These are phyloP conservation scores for Ampelocalamus luodianensis DNA, from an alignment of 176 grass and related monocot genomes.

Conservation along the genomic window DNA sequence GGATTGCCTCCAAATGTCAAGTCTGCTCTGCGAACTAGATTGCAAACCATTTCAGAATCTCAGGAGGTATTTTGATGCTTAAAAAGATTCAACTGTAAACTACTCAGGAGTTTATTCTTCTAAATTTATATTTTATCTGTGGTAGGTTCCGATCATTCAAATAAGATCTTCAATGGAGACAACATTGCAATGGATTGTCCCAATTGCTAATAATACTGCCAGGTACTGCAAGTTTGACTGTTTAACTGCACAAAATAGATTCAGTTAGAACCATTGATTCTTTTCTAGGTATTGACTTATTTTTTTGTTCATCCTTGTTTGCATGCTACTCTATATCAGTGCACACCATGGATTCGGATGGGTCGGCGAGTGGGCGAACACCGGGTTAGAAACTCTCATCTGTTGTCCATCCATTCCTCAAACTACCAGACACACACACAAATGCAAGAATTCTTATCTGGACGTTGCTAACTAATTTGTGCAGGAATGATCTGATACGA, in stretches of 20 bases:
- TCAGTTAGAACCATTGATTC: not conserved
- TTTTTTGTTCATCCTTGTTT: not conserved
- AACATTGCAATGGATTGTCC: constrained; percentile 79
- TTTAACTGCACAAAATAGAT: not conserved
- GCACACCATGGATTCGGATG: constrained; percentile 70
- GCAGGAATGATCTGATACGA: constrained; percentile 53
- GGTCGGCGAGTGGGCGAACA: constrained; percentile 69
- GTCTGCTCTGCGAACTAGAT: constrained; percentile 58
- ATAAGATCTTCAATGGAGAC: constrained; percentile 78
- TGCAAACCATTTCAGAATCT: constrained; percentile 45
- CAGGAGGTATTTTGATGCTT: constrained; percentile 60
- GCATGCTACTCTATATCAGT: constrained; percentile 37
- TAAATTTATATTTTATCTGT: not conserved
- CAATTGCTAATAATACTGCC: constrained; percentile 73
- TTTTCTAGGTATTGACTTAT: not conserved
- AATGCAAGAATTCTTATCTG: not conserved
- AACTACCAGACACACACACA: not conserved
- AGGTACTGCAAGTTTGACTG: constrained; percentile 42
- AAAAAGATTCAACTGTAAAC: not conserved
- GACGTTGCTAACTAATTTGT: not conserved
- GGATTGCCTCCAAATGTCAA: constrained; percentile 67
- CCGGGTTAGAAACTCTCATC: constrained; percentile 41
- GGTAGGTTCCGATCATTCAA: constrained; percentile 58
- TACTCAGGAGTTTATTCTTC: not conserved
- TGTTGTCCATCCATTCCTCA: not conserved